Evolutionary conservation across 768 basidiomycete genomes (phyloP).

Genomic region (Pulveroboletus sp.): DNA sequence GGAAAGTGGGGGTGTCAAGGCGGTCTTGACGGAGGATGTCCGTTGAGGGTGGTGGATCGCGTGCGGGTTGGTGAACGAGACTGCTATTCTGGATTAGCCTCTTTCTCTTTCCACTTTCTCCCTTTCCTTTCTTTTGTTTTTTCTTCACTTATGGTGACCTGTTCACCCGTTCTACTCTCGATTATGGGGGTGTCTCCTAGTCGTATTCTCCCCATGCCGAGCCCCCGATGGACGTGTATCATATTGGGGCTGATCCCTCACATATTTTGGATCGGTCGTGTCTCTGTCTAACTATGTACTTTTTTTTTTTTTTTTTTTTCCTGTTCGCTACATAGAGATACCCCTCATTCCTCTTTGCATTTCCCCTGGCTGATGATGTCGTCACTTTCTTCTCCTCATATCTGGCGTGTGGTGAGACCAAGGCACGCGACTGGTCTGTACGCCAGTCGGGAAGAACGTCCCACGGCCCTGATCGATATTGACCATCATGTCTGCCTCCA

Average conservation of each 20-base stretch:
- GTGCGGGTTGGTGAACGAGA: constrained; percentile 7
- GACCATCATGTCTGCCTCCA: constrained; percentile 1
- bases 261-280: constrained; percentile 6
- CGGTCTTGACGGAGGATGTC: constrained; percentile 48
- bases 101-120: background rate
- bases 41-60: constrained; percentile 11
- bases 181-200: constrained; percentile 8
- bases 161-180: constrained; percentile 6
- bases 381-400: no score
- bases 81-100: constrained; percentile 8
- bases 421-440: no score
- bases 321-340: constrained; percentile 21
- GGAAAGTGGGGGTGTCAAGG: constrained; percentile 82
- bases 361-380: background rate
- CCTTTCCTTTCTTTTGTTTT: background rate
- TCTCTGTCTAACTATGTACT: constrained; percentile 25
- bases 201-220: constrained; percentile 8
- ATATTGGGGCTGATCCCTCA: constrained; percentile 2
- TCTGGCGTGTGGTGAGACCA: no score
- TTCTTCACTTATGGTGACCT: constrained; percentile 7
- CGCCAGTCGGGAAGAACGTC: no score
- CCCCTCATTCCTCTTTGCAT: constrained; percentile 15
- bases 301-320: constrained; percentile 5
- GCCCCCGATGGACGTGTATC: constrained; percentile 22
- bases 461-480: background rate